These are phyloP conservation scores for Ormosia semicastrata DNA, from an alignment of 306 rosid species.

Conservation along the genomic window DNA sequence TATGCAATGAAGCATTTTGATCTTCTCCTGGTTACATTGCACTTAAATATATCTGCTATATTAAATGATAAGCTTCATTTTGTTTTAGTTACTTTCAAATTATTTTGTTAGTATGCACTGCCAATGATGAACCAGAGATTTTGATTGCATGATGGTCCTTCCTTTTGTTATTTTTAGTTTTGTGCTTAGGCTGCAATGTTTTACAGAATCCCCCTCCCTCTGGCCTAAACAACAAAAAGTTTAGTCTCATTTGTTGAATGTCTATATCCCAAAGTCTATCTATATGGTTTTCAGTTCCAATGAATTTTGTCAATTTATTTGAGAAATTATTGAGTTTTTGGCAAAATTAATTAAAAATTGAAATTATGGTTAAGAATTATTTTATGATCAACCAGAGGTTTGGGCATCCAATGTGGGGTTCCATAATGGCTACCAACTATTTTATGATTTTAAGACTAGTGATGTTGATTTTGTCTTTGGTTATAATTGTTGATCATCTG, in stretches of 20 bases:
- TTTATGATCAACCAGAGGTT: constrained; percentile 9
- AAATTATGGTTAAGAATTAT: not conserved
- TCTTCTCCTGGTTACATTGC: not conserved
- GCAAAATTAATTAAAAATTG: not conserved
- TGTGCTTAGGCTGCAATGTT: not conserved
- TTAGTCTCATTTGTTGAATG: not conserved
- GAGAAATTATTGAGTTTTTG: not conserved
- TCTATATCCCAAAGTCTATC: not conserved
- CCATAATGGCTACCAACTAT: not conserved
- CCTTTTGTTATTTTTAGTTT: constrained; percentile 11
- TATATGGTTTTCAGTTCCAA: not conserved
- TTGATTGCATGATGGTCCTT: not conserved
- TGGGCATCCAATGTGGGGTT: not conserved
- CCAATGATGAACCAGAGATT: not conserved
- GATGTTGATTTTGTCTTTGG: not conserved
- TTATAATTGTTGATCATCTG: constrained; percentile 31
- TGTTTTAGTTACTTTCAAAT: not conserved
- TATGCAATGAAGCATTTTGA: not conserved
- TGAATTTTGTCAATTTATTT: not conserved
- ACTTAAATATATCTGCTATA: not conserved
- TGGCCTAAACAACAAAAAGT: not conserved
- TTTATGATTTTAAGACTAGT: not conserved
- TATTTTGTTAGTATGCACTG: not conserved
- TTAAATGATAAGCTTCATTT: not conserved
- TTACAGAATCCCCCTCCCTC: not conserved